A percentile compares a stretch with the other conserved stretches of the same genome.
These are phyloP conservation scores for Clathrospora elynae DNA, from an alignment of 2,329 filamentous ascomycete species.

Conservation along the genomic window DNA sequence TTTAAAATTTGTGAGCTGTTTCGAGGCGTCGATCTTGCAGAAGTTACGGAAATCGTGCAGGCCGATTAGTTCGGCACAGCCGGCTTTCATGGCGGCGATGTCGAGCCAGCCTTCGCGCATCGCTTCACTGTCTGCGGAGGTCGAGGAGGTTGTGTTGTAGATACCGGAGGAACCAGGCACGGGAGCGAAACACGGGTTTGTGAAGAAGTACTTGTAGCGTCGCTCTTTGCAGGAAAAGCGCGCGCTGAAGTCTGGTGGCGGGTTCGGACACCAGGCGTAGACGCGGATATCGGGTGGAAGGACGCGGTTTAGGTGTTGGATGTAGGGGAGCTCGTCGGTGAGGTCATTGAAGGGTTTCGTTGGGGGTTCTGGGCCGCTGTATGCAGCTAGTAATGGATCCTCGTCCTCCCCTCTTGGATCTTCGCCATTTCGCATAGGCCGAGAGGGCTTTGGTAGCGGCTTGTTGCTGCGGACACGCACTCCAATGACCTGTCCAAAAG, in stretches of 20 bases:
- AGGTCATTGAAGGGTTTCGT: constrained; percentile 65
- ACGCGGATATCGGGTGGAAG: constrained; percentile 88
- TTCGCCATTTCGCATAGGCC: constrained; percentile 9
- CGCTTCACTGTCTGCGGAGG: neutral
- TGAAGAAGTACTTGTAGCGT: constrained; percentile 97
- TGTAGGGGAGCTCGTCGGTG: constrained; percentile 82
- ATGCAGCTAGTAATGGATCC: constrained; percentile 2
- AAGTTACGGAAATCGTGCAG: constrained; percentile 95
- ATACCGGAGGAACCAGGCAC: constrained; percentile 61
- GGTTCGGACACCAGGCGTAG: constrained; percentile 88
- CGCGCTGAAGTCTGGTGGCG: constrained; percentile 80
- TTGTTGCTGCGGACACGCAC: constrained; percentile 80
- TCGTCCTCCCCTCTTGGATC: constrained; percentile 3
- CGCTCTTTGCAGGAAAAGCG: constrained; percentile 91
- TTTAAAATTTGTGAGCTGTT: constrained; percentile 84
- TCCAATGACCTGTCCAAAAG: constrained; percentile 93
- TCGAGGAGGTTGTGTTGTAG: constrained; percentile 34
- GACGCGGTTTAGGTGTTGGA: constrained; percentile 80
- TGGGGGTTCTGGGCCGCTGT: constrained; percentile 24
- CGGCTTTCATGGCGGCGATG: constrained; percentile 82
- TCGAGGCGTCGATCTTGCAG: constrained; percentile 88
- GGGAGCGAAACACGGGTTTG: constrained; percentile 83
- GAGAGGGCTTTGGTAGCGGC: constrained; percentile 55
- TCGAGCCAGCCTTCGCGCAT: constrained; percentile 73
- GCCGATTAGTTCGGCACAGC: constrained; percentile 79